Conservation (phyloP, 495 filamentous ascomycete species). For the Lentithecium fluviatile region DNA sequence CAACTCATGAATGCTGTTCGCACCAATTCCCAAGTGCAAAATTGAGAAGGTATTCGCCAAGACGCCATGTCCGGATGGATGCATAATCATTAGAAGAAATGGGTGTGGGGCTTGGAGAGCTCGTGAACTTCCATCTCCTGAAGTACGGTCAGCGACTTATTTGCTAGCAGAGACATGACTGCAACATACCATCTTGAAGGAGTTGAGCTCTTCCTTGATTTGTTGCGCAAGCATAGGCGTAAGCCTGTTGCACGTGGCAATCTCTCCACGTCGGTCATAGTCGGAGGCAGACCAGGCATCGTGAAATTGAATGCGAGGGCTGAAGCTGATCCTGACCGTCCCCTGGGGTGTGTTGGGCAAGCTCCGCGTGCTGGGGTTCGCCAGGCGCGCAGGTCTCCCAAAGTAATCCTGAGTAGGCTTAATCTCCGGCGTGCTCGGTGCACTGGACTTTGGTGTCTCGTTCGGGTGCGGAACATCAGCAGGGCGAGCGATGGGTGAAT, state of each 20-base stretch:
- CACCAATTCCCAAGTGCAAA: constrained; percentile 25
- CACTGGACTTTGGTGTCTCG: constrained; percentile 78
- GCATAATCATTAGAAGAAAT: constrained; percentile 76
- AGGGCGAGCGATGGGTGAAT: constrained; percentile 63
- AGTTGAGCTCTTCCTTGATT: constrained; percentile 99
- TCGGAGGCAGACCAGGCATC: constrained; percentile 95
- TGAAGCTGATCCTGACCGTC: constrained; percentile 78
- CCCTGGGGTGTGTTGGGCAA: constrained; percentile 71
- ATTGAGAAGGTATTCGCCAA: constrained; percentile 31
- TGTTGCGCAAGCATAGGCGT: constrained; percentile 97
- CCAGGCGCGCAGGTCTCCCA: constrained; percentile 65
- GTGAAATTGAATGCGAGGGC: constrained; percentile 88
- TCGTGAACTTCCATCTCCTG: constrained; percentile 99
- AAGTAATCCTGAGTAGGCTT: constrained; percentile 71
- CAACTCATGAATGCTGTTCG: constrained; percentile 34
- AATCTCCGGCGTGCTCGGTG: constrained; percentile 77
- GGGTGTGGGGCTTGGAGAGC: constrained; percentile 96
- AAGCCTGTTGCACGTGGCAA: constrained; percentile 95
- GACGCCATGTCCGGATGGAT: constrained; percentile 35
- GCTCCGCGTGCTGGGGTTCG: constrained; percentile 64
- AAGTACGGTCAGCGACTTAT: constrained; percentile 19
- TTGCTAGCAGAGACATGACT: no score
- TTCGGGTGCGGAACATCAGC: constrained; percentile 61
- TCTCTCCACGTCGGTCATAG: constrained; percentile 93
- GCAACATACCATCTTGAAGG: constrained; percentile 90